Evolutionary conservation across 768 basidiomycete genomes (phyloP), one percentile per base, ranked within the genome.

Genomic region (Pholiota molesta): DNA sequence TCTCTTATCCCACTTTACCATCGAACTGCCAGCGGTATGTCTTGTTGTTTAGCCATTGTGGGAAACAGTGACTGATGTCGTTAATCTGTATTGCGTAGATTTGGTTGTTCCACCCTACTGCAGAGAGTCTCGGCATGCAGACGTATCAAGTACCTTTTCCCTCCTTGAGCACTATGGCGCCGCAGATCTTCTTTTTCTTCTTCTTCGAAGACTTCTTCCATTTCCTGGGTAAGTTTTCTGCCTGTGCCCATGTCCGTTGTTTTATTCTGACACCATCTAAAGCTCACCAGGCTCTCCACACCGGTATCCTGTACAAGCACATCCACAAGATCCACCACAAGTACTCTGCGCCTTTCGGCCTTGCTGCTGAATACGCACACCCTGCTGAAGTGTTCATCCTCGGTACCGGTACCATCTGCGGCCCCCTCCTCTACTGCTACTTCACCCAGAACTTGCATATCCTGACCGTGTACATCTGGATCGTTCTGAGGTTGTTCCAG

Each of bases 241-340:
- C 16, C 52, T 28, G 10, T 13, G 51, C 31, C 5, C 16, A 4
- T 57, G 10, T n/a, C 19, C 28, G 23, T 26, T 54, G 4, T 26
- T 26, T 53, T 62, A 11, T 58, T 29, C 57, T 60, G 17, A 52
- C 4, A 28, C 29, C 33, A 14, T 47, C 59, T 62, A 10, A 59
- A 91, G 95, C 94, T 26, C 95, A 99, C 77, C 89, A 94, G 68
- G 88, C 90, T 3, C 85, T 98, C 17, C 96, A 99, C 77, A 90
- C 84, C 65, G 89, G 92, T 55, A 72, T 83, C 0, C 81, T 97
- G 55, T 96, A 97, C 83, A 94, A 90, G 75, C 82, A 95, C 74
- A 94, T 97, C 66, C 95, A 97, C 85, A 97, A 97, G 77, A 82
- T 99, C 37, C 97, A 99, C 75, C 97, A 99, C 86, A 94, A 95